phyloP scores from a whole-genome alignment of 495 filamentous ascomycete genomes.

The Aspergillus coremiiformis region DNA sequence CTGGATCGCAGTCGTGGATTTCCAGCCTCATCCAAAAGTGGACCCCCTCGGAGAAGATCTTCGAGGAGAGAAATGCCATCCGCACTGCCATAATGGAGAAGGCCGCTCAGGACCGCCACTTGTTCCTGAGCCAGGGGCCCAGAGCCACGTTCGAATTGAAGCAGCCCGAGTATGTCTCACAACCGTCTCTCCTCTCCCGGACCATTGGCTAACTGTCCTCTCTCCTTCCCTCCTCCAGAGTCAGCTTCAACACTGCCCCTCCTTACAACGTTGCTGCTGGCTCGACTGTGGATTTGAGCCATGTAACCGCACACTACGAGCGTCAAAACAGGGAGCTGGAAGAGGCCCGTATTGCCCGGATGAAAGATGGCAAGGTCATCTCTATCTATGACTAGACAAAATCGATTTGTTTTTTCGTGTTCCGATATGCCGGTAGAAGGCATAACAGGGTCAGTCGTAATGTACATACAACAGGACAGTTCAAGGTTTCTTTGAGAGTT shows the following conservation, averaged over 20 bases:
- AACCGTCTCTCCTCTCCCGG: not conserved
- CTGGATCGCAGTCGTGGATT: slow-evolving; percentile 45
- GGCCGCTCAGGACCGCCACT: slow-evolving; percentile 57
- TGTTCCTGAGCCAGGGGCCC: slow-evolving; percentile 52
- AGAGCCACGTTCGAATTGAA: slow-evolving; percentile 45
- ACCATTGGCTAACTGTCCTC: slow-evolving; percentile 5
- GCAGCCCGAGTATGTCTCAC: slow-evolving; percentile 59
- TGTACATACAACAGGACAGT: slow-evolving; percentile 36
- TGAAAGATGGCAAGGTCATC: slow-evolving; percentile 39
- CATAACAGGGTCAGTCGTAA: slow-evolving; percentile 23
- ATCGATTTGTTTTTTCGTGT: slow-evolving; percentile 13
- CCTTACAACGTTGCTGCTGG: slow-evolving; percentile 61
- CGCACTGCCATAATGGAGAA: slow-evolving; percentile 61
- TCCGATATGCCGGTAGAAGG: slow-evolving; percentile 20
- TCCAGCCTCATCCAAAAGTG: slow-evolving; percentile 52
- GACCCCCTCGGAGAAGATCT: slow-evolving; percentile 40
- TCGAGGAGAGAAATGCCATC: slow-evolving; percentile 52
- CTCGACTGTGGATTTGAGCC: slow-evolving; percentile 50
- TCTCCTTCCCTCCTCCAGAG: slow-evolving; percentile 28
- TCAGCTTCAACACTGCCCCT: slow-evolving; percentile 49
- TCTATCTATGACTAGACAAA: slow-evolving; percentile 36
- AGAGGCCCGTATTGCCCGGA: slow-evolving; percentile 35
- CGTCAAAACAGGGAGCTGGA: slow-evolving; percentile 49
- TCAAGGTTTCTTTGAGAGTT: slow-evolving; percentile 3
- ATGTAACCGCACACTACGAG: slow-evolving; percentile 56